These are phyloP conservation scores for Penicillium vulpinum DNA, from an alignment of 2,329 filamentous ascomycete species.

Conservation along the genomic window DNA sequence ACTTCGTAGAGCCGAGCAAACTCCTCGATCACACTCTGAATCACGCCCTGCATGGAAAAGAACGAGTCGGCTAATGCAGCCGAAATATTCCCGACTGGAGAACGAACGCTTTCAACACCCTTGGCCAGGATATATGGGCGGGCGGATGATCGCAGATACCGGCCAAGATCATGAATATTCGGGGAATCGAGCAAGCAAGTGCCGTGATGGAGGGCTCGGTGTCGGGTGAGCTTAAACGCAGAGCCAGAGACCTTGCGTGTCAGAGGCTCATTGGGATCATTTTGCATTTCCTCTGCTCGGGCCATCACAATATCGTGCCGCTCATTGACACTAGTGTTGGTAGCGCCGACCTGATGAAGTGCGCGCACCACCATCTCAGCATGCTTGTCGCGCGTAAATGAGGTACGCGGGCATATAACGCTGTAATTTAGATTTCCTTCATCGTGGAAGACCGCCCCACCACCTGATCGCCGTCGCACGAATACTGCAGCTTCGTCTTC, in stretches of 20 bases:
- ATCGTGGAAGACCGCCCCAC: conserved; percentile 94
- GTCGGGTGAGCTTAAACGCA: conserved; percentile 86
- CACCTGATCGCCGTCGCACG: conserved; percentile 82
- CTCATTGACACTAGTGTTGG: conserved; percentile 74
- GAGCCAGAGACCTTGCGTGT: conserved; percentile 86
- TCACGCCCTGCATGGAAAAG: conserved; percentile 51
- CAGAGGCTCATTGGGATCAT: conserved; percentile 29
- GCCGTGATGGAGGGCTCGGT: conserved; percentile 84
- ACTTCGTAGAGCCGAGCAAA: conserved; percentile 68
- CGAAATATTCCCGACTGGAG: conserved; percentile 76
- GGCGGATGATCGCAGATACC: conserved; percentile 75
- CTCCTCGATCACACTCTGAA: conserved; percentile 60
- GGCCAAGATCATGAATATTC: conserved; percentile 68
- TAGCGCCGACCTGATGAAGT: conserved; percentile 52
- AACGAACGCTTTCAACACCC: conserved; percentile 89
- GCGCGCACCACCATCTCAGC: conserved; percentile 92
- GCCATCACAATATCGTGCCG: conserved; percentile 90
- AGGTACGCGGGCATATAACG: conserved; percentile 75
- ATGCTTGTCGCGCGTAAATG: conserved; percentile 82
- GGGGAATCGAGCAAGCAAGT: conserved; percentile 81
- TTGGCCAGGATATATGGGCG: conserved; percentile 73
- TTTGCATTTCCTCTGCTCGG: conserved; percentile 27
- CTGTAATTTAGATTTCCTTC: conserved; percentile 91
- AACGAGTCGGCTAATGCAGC: conserved; percentile 52
- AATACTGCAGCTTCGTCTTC: conserved; percentile 54